These are phyloP conservation scores for Fomitiporia mediterranea DNA, from an alignment of 1,284 basidiomycete species.

Conservation along the genomic window DNA sequence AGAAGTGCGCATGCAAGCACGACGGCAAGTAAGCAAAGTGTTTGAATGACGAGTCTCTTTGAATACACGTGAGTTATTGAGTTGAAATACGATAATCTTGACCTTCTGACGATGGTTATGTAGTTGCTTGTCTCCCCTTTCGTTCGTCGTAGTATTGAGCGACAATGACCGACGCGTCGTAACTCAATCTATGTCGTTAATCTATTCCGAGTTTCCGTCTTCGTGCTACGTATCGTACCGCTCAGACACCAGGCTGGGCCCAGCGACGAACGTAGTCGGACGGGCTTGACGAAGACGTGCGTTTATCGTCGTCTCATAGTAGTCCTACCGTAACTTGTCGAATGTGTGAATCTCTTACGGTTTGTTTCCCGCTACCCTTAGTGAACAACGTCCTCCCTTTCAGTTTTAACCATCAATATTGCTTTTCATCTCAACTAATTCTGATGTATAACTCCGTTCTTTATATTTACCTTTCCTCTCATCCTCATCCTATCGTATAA, in stretches of 20 bases:
- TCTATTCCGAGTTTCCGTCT: slow-evolving; percentile 45
- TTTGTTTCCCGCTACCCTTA: no score
- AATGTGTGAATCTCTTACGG: no score
- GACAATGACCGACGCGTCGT: slow-evolving; percentile 20
- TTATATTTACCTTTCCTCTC: not conserved
- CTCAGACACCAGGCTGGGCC: slow-evolving; percentile 44
- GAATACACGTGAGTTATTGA: not conserved
- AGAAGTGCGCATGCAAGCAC: slow-evolving; percentile 55
- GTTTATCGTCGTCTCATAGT: not conserved
- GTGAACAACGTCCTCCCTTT: no score
- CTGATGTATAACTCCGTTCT: no score
- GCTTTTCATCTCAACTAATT: no score
- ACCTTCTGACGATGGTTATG: no score
- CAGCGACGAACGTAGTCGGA: slow-evolving; percentile 56
- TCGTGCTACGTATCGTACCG: slow-evolving; percentile 61
- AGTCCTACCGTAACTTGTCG: no score
- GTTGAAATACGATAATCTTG: no score
- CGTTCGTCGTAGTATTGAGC: slow-evolving; percentile 18
- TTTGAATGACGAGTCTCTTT: slow-evolving; percentile 20
- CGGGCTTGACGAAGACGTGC: slow-evolving; percentile 8
- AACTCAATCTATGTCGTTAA: slow-evolving; percentile 29
- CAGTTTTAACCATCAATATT: no score
- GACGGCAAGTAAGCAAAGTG: slow-evolving; percentile 53
- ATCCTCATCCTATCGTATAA: no score
- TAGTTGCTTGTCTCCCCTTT: slow-evolving; percentile 22